Evolutionary conservation across 2,329 filamentous ascomycete genomes (phyloP).

Genomic region (Pseudogymnoascus sp.): DNA sequence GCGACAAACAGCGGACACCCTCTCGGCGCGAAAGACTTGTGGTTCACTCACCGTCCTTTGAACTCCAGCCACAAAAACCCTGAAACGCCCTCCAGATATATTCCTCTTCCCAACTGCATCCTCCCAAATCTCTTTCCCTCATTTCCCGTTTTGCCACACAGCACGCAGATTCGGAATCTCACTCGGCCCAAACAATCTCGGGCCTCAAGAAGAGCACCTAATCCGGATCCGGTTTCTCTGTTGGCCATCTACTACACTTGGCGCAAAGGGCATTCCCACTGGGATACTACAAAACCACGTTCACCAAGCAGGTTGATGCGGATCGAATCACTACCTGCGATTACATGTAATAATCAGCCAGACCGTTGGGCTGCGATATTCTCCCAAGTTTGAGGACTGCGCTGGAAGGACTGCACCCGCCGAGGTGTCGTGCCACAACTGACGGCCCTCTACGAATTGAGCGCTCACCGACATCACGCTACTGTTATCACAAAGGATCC

Average conservation of each 20-base stretch:
- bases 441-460: background rate
- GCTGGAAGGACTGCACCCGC: constrained; percentile 2
- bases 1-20: background rate
- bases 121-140: background rate
- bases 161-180: background rate
- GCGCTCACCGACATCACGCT: background rate
- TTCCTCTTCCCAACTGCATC: background rate
- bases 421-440: background rate
- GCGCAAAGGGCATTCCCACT: background rate
- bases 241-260: background rate
- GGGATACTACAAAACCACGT: background rate
- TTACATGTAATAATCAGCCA: background rate
- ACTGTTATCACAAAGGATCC: background rate
- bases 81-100: background rate
- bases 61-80: constrained; percentile 4
- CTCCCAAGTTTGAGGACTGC: background rate
- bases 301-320: background rate
- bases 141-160: background rate
- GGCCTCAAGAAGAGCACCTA: background rate
- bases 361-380: background rate
- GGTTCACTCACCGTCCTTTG: constrained; percentile 6
- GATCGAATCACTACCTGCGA: background rate
- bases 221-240: background rate
- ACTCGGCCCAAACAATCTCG: constrained; percentile 2
- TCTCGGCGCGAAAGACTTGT: constrained; percentile 1